Base-by-base conservation (phyloP, 2,329 filamentous ascomycete genomes). In the Alternaria brassicae region DNA sequence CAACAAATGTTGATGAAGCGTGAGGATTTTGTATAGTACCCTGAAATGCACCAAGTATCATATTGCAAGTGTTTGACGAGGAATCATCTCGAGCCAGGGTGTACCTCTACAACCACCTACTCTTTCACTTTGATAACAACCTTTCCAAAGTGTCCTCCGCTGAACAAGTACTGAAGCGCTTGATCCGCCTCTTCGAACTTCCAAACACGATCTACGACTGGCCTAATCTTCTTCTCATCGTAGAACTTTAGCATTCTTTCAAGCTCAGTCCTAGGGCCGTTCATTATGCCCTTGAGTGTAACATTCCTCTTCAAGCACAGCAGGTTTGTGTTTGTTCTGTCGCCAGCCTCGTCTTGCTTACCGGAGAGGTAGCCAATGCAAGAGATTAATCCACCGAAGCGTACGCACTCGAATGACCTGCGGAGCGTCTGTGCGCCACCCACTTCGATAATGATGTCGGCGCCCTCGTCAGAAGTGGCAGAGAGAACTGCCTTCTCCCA, bases 401-500 rank as follows among this genome's bases (percentile, higher is more conserved):
- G 71, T 12, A 81, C 69, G 49, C 77, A 78, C 30, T 81, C 79
- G 58, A 82, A 81, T 3, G 75, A 77, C 55, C 80, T 79, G 37
- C 79, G 78, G 15, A 85, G 69, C 1, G 83, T 85, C 47, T 80
- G 73, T 3, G 83, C 82, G 21, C 83, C 82, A n/a, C 83, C 81
- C 19, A 80, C 79, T 67, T 85, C 82, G 54, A 86, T 78, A 52
- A 84, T 81, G 51, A 84, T 81, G 64, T 85, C 82, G 3, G 76
- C 80, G 50, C 81, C 81, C 4, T 73, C 63, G 49, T 72, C 69
- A 3, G 72, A 58, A 0, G 82, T 83, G 9, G 83, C 72, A 9
- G 78, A 77, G 59, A 84, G 81, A 15, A 87, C 87, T 27, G 82
- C 81, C 3, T 80, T 75, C n/a, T 88, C 85, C 88, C 88, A 91